Base-by-base conservation (phyloP, 2,329 filamentous ascomycete genomes). In the Aspergillus brunneoviolaceus region DNA sequence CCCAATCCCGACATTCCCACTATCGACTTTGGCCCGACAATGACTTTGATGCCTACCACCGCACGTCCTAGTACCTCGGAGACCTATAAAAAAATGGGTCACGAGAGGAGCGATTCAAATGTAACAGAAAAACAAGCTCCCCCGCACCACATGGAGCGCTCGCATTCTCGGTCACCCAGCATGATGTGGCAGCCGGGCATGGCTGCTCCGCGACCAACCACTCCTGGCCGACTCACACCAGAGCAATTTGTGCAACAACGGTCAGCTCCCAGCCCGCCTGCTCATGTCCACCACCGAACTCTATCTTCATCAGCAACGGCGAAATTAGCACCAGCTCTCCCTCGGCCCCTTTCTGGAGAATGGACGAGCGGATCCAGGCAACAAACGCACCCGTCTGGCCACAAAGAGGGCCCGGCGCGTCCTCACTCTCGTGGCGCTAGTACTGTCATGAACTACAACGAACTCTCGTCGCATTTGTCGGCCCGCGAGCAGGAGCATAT, bases 401-500 rank as follows among this genome's bases (percentile, higher is more conserved):
- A 63, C 50, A 65, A 63, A 39, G 69, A 72, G 51, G 55, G 50
- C 23, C 67, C 66, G 35, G 63, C 68, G 19, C 70, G 71, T 6
- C 72, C 72, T 2, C 78, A 78, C 54, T 91, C 89, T 12, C 84
- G 86, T 49, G 85, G 85, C 11, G 81, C 87, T 10, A 81, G 79
- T 47, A 73, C 76, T 4, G 71, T 84, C 59, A 74, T 89, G 31
- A 77, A 79, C 51, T 73, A 77, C 27, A 79, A 80, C 52, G 82
- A 86, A 64, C 76, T 83, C 25, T 81, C 84, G 9, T 77, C 79
- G 0, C 85, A 88, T 59, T 81, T 96, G n/a, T 92, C 90, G 21
- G 92, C 92, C 19, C 86, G 89, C 16, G 92, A 96, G 74, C 92
- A 96, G 73, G 91, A 96, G 76, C 89, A 96, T 66, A 84, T 96